These are phyloP conservation scores for Annulohypoxylon nitens DNA, from an alignment of 495 filamentous ascomycete species.

Conservation along the genomic window DNA sequence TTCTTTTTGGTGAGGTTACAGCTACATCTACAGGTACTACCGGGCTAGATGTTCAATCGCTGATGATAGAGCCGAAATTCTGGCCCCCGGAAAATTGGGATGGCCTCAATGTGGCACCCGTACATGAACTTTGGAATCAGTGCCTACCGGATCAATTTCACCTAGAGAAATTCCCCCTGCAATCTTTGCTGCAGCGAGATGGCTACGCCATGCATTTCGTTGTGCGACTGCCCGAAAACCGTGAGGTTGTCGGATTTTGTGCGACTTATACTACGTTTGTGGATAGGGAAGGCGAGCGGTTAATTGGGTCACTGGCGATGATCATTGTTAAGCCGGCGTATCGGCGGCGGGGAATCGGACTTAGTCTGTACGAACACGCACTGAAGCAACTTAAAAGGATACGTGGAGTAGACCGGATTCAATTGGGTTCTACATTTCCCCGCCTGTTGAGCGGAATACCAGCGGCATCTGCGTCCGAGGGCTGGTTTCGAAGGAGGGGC, in stretches of 20 bases:
- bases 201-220: conserved; percentile 74
- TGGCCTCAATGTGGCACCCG: conserved; percentile 55
- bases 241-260: conserved; percentile 68
- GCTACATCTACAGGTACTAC: conserved; percentile 25
- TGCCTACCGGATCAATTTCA: conserved; percentile 61
- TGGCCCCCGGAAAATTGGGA: conserved; percentile 66
- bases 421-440: conserved; percentile 72
- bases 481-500: conserved; percentile 70
- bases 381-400: conserved; percentile 64
- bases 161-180: conserved; percentile 59
- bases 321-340: conserved; percentile 68
- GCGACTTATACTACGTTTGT: conserved; percentile 71
- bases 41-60: conserved; percentile 52
- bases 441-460: conserved; percentile 71
- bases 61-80: conserved; percentile 55
- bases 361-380: conserved; percentile 69
- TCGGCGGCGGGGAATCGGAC: conserved; percentile 67
- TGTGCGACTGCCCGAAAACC: conserved; percentile 65
- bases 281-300: conserved; percentile 63
- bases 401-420: conserved; percentile 66
- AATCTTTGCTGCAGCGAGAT: conserved; percentile 67
- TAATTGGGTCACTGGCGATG: conserved; percentile 70
- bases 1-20: conserved; percentile 64
- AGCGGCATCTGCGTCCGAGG: conserved; percentile 58
- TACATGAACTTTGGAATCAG: conserved; percentile 65